These are phyloP conservation scores for Microthlaspi erraticum DNA, from an alignment of 345 rosid species.

Conservation along the genomic window DNA sequence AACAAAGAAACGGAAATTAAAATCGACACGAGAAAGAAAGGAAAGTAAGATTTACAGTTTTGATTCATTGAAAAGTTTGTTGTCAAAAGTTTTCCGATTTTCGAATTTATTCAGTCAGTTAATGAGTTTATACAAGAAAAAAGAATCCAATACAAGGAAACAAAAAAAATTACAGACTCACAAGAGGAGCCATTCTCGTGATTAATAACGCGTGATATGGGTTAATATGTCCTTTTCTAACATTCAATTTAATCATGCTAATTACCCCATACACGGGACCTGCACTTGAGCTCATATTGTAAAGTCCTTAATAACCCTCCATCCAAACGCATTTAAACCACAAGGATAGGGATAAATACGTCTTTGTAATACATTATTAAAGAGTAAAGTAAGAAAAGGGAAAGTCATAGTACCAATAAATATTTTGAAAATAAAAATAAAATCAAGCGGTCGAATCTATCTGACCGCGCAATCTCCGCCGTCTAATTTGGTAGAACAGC, in stretches of 20 bases:
- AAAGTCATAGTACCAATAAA: not conserved
- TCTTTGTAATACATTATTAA: not conserved
- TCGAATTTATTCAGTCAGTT: slow-evolving; percentile 20
- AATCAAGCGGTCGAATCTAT: not conserved
- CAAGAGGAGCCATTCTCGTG: slow-evolving; percentile 37
- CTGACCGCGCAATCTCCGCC: slow-evolving; percentile 50
- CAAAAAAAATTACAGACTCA: slow-evolving; percentile 19
- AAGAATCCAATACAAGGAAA: not conserved
- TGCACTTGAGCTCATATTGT: not conserved
- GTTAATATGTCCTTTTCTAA: slow-evolving; percentile 46
- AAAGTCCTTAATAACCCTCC: slow-evolving; percentile 22
- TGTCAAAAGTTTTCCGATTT: not conserved
- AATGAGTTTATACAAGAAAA: not conserved
- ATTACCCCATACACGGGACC: slow-evolving; percentile 17
- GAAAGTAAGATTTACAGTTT: not conserved
- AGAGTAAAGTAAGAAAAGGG: not conserved
- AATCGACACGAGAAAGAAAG: slow-evolving; percentile 26
- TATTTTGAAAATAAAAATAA: not conserved
- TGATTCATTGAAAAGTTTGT: slow-evolving; percentile 7
- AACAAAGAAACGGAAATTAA: slow-evolving; percentile 3
- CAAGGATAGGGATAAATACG: not conserved
- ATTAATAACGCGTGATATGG: slow-evolving; percentile 46
- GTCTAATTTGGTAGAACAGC: slow-evolving; percentile 35
- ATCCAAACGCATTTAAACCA: not conserved
- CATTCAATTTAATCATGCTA: slow-evolving; percentile 45